Evolutionary conservation across 2,329 filamentous ascomycete species (phyloP).

Genomic region (Penicillium sp.): DNA sequence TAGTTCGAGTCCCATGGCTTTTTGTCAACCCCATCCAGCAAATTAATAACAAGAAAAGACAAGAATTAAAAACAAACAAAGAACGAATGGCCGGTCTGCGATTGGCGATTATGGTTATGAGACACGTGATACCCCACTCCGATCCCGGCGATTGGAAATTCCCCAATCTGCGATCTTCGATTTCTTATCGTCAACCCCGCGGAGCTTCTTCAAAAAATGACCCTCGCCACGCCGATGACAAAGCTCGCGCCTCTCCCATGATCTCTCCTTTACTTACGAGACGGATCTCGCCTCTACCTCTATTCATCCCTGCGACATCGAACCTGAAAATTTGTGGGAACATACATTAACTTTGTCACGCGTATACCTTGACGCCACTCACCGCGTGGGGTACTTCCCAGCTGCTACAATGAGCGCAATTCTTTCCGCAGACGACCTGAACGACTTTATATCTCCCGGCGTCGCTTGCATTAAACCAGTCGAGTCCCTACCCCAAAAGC

Average conservation of each 20-base stretch:
- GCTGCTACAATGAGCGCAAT: slow-evolving; percentile 83
- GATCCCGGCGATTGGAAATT: slow-evolving; percentile 14
- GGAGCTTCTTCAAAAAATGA: slow-evolving; percentile 15
- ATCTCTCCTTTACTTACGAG: not conserved
- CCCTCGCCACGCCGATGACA: slow-evolving; percentile 40
- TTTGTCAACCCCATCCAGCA: not conserved
- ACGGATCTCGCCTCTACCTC: not conserved
- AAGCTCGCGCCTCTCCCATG: slow-evolving; percentile 27
- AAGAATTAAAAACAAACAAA: not conserved
- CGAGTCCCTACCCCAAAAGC: slow-evolving; percentile 78
- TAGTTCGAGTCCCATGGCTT: not conserved
- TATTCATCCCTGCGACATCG: not conserved
- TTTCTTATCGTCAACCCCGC: slow-evolving; percentile 16
- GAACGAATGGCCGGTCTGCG: not conserved
- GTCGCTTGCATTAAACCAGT: slow-evolving; percentile 98
- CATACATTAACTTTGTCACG: slow-evolving; percentile 1
- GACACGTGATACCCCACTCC: not conserved
- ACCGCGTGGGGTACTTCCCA: slow-evolving; percentile 19
- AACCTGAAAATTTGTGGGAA: not conserved
- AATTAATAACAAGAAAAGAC: not conserved
- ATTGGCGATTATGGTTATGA: not conserved
- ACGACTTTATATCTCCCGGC: slow-evolving; percentile 98
- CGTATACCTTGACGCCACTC: slow-evolving; percentile 3
- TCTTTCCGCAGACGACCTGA: slow-evolving; percentile 92
- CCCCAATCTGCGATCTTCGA: slow-evolving; percentile 10